Conservation (phyloP, 495 filamentous ascomycete species). For the Penicillium chermesinum region DNA sequence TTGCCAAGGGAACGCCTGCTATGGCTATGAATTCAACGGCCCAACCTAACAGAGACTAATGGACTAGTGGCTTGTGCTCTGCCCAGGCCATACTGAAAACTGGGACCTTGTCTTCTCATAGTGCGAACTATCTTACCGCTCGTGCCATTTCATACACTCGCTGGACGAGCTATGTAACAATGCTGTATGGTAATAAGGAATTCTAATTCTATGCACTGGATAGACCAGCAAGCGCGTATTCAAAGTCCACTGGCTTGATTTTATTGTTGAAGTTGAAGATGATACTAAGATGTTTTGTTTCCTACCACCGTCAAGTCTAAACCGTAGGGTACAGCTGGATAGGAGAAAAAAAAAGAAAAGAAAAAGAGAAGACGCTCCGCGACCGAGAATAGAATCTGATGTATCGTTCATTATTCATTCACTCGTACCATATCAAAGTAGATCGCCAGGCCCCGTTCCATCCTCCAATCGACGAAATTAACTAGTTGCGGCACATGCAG, state of each 20-base stretch:
- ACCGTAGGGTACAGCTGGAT: not conserved
- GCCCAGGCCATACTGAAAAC: no score
- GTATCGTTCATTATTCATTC: slow-evolving; percentile 40
- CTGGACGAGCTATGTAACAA: not conserved
- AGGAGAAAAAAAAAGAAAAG: not conserved
- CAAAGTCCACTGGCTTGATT: no score
- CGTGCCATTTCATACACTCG: not conserved
- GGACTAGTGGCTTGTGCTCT: no score
- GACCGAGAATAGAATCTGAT: slow-evolving; percentile 4
- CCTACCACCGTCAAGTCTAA: slow-evolving; percentile 1
- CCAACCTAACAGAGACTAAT: no score
- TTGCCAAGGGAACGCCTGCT: slow-evolving; percentile 15
- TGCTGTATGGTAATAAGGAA: not conserved
- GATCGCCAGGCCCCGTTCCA: slow-evolving; percentile 4
- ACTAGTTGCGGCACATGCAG: not conserved
- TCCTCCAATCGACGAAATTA: not conserved
- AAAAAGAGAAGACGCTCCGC: not conserved
- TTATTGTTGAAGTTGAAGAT: no score
- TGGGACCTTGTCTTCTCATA: not conserved
- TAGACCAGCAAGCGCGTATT: no score
- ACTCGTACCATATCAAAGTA: slow-evolving; percentile 31
- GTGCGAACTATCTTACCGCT: not conserved
- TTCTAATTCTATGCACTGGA: not conserved
- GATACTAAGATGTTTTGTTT: not conserved
- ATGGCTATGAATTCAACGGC: slow-evolving; percentile 2